Evolutionary conservation across 192 early-diverging fungal genomes (phyloP), one percentile per base, ranked within the genome.

Genomic region (Phycomyces nitens): DNA sequence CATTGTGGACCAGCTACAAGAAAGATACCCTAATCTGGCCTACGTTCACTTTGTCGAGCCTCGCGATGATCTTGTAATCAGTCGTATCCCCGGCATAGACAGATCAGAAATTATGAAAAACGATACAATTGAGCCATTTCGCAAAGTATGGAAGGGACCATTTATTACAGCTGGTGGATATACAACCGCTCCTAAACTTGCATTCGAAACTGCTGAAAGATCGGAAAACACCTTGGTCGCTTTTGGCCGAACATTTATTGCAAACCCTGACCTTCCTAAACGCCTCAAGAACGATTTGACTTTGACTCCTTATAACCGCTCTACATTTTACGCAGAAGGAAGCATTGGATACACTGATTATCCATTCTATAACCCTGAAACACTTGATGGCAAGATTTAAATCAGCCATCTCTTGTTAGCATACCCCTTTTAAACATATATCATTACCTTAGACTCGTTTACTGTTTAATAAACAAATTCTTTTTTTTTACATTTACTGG

Each of bases 31-130:
- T 21, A 21, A 67, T 1, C 58, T 75, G 15, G 74, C 71, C 27
- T 75, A 75, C 27, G 18, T 75, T 10, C 71, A 70, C 49, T 68
- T 75, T 24, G 27, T 67, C 2, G 74, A 75, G 21, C 16, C 65
- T 21, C 57, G 74, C 10, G 14, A 41, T 34, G 59, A 65, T 20
- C 5, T 34, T 29, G 84, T 91, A 58, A 93, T 88, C 27, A 39
- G 16, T n/a, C 26, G 5, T 55, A 0, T 12, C 1, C 2, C 29
- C 18, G 56, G 40, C 12, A 29, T 11, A 3, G 29, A 34, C 7
- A 34, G 29, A 34, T 5, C 29, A 5, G 29, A 34, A 7, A 34
- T 34, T 34, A 2, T 34, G 2, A 7, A 34, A 7, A 27, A 21
- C 12, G 29, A 58, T 12, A 24, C 3, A 15, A n/a, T 66, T 53